Evolutionary conservation across 345 rosid genomes (phyloP).

Genomic region (Litchi chinensis): DNA sequence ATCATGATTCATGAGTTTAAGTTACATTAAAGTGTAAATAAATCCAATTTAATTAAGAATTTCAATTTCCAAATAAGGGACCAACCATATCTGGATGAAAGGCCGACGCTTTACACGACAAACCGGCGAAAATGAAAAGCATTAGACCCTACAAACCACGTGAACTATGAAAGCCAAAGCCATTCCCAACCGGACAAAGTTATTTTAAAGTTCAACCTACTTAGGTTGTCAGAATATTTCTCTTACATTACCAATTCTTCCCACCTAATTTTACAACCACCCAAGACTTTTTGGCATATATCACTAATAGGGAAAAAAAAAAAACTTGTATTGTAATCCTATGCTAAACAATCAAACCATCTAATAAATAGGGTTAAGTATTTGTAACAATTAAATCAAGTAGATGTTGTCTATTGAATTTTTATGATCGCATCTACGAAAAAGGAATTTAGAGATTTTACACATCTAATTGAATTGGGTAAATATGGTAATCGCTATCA

Average conservation of each 20-base stretch:
- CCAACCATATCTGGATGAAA: background rate
- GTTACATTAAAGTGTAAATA: background rate
- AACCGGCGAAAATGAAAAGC: background rate
- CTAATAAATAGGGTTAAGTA: background rate
- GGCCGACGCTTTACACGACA: background rate
- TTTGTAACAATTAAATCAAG: too few relatives aligned
- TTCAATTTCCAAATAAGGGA: too few relatives aligned
- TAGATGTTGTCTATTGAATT: too few relatives aligned
- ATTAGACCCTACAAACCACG: slow-evolving; percentile 7
- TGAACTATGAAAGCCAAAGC: background rate
- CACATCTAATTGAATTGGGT: too few relatives aligned
- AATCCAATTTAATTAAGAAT: too few relatives aligned
- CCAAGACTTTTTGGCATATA: background rate
- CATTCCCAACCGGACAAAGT: background rate
- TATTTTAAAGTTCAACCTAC: background rate
- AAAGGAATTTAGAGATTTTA: too few relatives aligned
- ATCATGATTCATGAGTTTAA: too few relatives aligned
- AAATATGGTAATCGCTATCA: too few relatives aligned
- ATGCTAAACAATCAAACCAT: background rate
- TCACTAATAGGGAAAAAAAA: background rate
- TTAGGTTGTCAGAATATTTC: background rate
- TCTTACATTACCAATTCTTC: background rate
- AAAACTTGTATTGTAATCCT: background rate
- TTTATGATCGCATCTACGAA: too few relatives aligned
- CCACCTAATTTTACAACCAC: background rate